A percentile compares a stretch with the other conserved stretches of the same genome.
phyloP scores from a whole-genome alignment of 768 basidiomycete species.

The Rhodotorula diobovata region DNA sequence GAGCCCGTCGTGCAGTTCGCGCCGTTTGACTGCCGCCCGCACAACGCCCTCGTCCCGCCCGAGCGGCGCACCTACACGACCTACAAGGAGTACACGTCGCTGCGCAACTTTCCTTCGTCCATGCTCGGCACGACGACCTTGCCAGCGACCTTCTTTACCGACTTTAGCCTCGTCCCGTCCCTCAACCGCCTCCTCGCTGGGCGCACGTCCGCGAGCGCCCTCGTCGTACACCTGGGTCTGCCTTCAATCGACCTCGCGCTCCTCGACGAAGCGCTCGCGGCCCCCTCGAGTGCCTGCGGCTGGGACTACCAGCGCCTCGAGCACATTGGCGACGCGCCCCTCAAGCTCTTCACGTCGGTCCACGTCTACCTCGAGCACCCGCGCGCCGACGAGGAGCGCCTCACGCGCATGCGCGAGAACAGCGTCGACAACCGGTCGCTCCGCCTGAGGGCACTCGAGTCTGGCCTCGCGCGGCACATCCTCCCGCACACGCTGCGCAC shows the following conservation, averaged over 20 bases:
- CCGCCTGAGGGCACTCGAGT: slow-evolving; percentile 59
- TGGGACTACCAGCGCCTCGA: slow-evolving; percentile 82
- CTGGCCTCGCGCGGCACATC: slow-evolving; percentile 62
- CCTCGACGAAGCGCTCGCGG: slow-evolving; percentile 68
- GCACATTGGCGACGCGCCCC: slow-evolving; percentile 65
- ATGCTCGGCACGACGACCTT: slow-evolving; percentile 51
- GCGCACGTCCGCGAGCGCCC: slow-evolving; percentile 58
- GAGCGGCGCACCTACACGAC: background rate
- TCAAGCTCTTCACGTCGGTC: slow-evolving; percentile 57
- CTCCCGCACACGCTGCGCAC: slow-evolving; percentile 57
- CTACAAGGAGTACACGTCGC: no score
- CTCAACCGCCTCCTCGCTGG: slow-evolving; percentile 63
- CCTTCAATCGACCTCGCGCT: slow-evolving; percentile 59
- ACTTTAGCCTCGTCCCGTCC: slow-evolving; percentile 61
- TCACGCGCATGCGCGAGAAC: slow-evolving; percentile 61
- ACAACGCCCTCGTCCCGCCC: slow-evolving; percentile 14
- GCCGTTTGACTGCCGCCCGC: background rate
- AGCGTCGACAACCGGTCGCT: slow-evolving; percentile 68
- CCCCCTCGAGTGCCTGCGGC: slow-evolving; percentile 61
- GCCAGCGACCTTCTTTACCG: slow-evolving; percentile 53
- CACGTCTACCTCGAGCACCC: slow-evolving; percentile 68
- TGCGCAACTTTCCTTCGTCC: slow-evolving; percentile 6
- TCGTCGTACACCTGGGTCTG: slow-evolving; percentile 54
- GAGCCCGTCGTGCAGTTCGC: slow-evolving; percentile 10
- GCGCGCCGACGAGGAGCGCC: slow-evolving; percentile 68